Base-by-base conservation (phyloP, 345 rosid genomes). In the Moringa oleifera region DNA sequence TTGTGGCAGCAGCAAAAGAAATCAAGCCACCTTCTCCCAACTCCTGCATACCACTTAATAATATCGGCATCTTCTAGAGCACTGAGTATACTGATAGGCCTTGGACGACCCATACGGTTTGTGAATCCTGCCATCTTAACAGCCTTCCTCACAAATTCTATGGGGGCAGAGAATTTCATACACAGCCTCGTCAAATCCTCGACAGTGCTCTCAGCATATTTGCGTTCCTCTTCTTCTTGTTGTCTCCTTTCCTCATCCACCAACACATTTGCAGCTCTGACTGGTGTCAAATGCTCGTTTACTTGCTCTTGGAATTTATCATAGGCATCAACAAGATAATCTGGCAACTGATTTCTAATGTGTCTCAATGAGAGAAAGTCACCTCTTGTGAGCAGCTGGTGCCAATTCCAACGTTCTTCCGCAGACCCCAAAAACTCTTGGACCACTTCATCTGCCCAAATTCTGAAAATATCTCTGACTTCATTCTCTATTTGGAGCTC, bases 1-100 rank as follows among this genome's bases (percentile, higher is more conserved):
- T 90, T 93, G 77, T 93, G 97, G 80, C 97, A 90, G 69, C 94
- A 90, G 53, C 97, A 87, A 78, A 87, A 93, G 79, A 80, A 88
- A 50, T 90, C 89, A 36, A 93, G 96, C 98, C 98, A 93, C 76
- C 78, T 84, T 71, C 83, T 76, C 53, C 96, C 98, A 36, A 93
- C 71, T 55, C 98, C 97, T 5, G 96, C 86, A 72, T 88, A 90
- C 98, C 98, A 93, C 73, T 86, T 93, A 73, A 93, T 72, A 57
- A 90, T 93, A 73, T 88, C 94, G 16, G 87, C 75, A 74, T 93
- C 98, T 63, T 93, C 97, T 8, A 93, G 77, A 61, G 77, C 81
- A 55, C 77, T 20, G 13, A 90, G 96, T 55, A 80, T 72, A 67
- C 65, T 70, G 63, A 93, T 81, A 45, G 98, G 94, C 60, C 93